phyloP scores from a whole-genome alignment of 2,329 filamentous ascomycete genomes.

The Monilinia fructigena region DNA sequence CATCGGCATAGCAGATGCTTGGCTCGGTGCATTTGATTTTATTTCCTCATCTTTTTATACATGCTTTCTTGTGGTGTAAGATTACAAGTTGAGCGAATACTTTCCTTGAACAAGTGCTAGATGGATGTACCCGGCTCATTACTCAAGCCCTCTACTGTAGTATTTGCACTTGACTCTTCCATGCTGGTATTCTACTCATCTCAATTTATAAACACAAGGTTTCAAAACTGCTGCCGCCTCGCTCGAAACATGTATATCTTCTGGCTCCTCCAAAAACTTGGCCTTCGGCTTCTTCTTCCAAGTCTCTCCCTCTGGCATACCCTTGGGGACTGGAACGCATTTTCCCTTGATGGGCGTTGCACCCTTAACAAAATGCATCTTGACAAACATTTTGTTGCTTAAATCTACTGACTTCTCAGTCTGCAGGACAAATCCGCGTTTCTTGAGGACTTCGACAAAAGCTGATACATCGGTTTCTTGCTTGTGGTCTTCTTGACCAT shows the following conservation, averaged over 20 bases:
- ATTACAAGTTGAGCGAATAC: neutral
- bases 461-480: slow-evolving; percentile 82
- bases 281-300: slow-evolving; percentile 77
- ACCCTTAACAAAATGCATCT: slow-evolving; percentile 92
- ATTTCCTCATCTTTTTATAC: neutral
- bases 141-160: neutral
- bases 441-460: slow-evolving; percentile 79
- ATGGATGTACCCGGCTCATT: neutral
- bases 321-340: slow-evolving; percentile 50
- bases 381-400: slow-evolving; percentile 97
- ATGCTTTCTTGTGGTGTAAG: neutral
- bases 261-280: slow-evolving; percentile 63
- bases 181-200: slow-evolving; percentile 41
- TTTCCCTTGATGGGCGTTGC: slow-evolving; percentile 74
- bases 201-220: slow-evolving; percentile 92
- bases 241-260: slow-evolving; percentile 58
- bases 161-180: neutral
- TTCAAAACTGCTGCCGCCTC: slow-evolving; percentile 69
- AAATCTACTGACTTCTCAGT: slow-evolving; percentile 67
- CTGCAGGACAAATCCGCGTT: slow-evolving; percentile 81
- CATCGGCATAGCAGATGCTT: slow-evolving; percentile 13
- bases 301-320: slow-evolving; percentile 54
- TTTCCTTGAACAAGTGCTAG: neutral
- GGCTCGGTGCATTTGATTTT: slow-evolving; percentile 1
- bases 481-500: slow-evolving; percentile 61